Base-by-base conservation (phyloP, 768 basidiomycete species). In the Tylopilus vinaceipallidus region DNA sequence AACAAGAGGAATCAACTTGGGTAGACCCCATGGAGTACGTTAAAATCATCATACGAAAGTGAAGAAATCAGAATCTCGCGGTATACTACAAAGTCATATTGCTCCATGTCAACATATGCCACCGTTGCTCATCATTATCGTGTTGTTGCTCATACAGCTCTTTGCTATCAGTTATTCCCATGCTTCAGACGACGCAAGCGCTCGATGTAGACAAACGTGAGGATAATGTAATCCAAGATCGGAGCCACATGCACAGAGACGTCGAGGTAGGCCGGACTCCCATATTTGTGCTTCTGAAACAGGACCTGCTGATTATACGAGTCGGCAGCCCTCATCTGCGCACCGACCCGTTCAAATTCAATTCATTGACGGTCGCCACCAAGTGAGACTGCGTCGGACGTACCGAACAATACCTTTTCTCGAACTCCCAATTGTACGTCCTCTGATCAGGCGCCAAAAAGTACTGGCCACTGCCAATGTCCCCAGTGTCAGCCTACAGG, bases 401-500 rank as follows among this genome's bases (percentile, higher is more conserved):
- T 42, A 66, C 69, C 60, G 58, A 56, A 14, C 63, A 63, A 6
- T 64, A 58, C 6, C 52, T 53, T n/a, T 48, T 43, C 9, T 58
- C 59, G 11, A 69, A 19, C 22, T 58, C 58, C 72, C 71, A 73
- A 16, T 66, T 65, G 56, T 70, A 73, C 23, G 53, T 50, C 10
- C 42, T 56, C 2, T 53, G 57, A 47, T 72, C 63, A 0, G 60
- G 69, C 8, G 66, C 72, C 24, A 50, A 49, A 43, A 73, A 73
- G 16, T 64, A 55, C 17, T 65, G 68, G 20, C 61, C 60, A 26
- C 71, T 72, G 30, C 9, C 10, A 5, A 4, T 32, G 30, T 47
- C 37, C 8, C 13, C 24, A 16, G 22, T 56, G n/a, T 50, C 16
- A 2, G 12, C 14, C 19, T 13, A 16, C 3, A 7, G 23, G n/a